Evolutionary conservation across 495 filamentous ascomycete genomes (phyloP).

Genomic region (Xylaria venustula): DNA sequence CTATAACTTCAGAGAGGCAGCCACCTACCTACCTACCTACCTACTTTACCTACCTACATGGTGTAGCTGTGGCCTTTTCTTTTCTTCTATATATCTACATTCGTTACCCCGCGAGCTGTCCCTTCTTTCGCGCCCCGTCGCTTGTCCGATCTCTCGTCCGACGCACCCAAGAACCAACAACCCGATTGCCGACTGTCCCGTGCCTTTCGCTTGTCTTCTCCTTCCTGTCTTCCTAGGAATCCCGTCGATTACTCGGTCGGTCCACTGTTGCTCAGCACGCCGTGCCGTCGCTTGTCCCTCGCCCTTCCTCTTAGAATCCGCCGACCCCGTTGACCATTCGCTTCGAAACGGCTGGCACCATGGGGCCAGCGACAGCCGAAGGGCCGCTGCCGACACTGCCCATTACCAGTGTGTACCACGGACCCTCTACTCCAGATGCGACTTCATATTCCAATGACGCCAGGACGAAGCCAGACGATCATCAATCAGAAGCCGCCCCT

Average conservation of each 20-base stretch:
- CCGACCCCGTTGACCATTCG: not conserved
- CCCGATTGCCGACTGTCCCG: not conserved
- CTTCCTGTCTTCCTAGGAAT: not conserved
- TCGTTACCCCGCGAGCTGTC: slow-evolving; percentile 20
- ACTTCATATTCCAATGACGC: slow-evolving; percentile 27
- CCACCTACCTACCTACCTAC: too few species aligned
- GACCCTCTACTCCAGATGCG: slow-evolving; percentile 18
- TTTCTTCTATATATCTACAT: slow-evolving; percentile 3
- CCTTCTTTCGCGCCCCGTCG: slow-evolving; percentile 13
- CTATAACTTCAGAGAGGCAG: not conserved
- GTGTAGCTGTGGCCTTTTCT: not conserved
- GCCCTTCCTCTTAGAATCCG: not conserved
- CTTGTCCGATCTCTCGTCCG: too few species aligned
- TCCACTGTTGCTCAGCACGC: not conserved
- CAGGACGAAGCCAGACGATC: slow-evolving; percentile 22
- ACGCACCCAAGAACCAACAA: not conserved
- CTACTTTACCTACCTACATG: not conserved
- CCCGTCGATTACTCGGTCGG: not conserved
- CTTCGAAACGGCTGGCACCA: not conserved
- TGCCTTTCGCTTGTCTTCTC: not conserved
- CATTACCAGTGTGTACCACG: slow-evolving; percentile 15
- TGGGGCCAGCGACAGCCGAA: slow-evolving; percentile 18
- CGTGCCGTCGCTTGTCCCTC: not conserved
- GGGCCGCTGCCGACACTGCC: slow-evolving; percentile 15
- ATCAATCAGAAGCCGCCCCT: slow-evolving; percentile 7